A percentile compares a stretch with the other conserved stretches of the same genome.
phyloP scores from a whole-genome alignment of 768 basidiomycete species.

The Serendipita sp. region DNA sequence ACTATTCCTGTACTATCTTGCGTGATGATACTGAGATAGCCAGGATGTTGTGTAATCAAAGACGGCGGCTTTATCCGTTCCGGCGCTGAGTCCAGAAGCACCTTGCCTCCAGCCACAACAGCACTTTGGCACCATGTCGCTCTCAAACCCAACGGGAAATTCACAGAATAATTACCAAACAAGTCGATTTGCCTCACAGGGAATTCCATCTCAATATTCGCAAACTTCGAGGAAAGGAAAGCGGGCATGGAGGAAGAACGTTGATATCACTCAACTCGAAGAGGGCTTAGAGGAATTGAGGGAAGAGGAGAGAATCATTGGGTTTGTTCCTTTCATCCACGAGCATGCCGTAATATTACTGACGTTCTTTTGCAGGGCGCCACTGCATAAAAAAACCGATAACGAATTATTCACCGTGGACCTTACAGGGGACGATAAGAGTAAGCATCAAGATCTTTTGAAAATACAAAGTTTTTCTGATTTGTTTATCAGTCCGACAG shows the following conservation, averaged over 20 bases:
- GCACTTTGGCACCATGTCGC: too few relatives aligned
- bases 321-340: conserved; percentile 29
- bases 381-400: conserved; percentile 50
- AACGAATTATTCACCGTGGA: conserved; percentile 69
- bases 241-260: conserved; percentile 83
- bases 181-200: conserved; percentile 9
- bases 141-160: too few relatives aligned
- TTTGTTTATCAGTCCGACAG: conserved; percentile 35
- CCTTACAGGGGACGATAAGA: conserved; percentile 54
- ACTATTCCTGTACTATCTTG: too few relatives aligned
- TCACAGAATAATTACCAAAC: conserved; percentile 3
- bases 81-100: too few relatives aligned
- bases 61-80: too few relatives aligned
- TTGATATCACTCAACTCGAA: conserved; percentile 69
- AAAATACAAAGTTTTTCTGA: background rate
- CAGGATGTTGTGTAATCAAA: too few relatives aligned
- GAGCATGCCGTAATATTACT: background rate
- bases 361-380: conserved; percentile 26
- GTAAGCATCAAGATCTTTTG: conserved; percentile 24
- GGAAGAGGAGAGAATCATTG: conserved; percentile 64
- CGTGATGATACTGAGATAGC: too few relatives aligned
- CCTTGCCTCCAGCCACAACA: too few relatives aligned
- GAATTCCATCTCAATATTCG: conserved; percentile 22
- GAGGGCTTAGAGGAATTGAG: conserved; percentile 55
- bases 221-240: conserved; percentile 83